Percentiles rank a stretch among this genome's conserved stretches.
Conservation (phyloP, 2,329 filamentous ascomycete genomes). For the Cyanodermella asteris region DNA sequence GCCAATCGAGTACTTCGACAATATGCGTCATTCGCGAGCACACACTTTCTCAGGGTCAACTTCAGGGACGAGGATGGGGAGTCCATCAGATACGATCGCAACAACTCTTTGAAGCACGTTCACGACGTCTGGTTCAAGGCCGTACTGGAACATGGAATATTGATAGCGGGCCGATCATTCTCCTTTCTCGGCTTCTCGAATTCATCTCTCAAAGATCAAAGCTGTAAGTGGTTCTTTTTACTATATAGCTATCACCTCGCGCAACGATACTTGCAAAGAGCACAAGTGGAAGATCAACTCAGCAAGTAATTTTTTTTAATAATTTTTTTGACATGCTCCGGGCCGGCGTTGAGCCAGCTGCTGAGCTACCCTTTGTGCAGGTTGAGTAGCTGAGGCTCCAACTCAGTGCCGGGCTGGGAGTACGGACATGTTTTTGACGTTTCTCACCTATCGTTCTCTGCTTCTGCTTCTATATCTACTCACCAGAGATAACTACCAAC, state of each 20-base stretch:
- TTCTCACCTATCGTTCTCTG: too few species aligned
- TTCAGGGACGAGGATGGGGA: constrained; percentile 56
- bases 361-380: too few species aligned
- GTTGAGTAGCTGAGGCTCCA: too few species aligned
- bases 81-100: constrained; percentile 34
- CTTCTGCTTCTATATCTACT: background rate
- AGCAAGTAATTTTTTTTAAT: too few species aligned
- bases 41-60: constrained; percentile 43
- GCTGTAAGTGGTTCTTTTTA: too few species aligned
- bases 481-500: background rate
- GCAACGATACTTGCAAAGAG: too few species aligned
- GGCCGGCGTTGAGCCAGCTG: too few species aligned
- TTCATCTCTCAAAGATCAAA: constrained; percentile 51
- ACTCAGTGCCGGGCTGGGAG: too few species aligned
- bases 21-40: constrained; percentile 33
- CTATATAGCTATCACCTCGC: too few species aligned
- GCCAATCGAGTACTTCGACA: constrained; percentile 37
- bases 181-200: constrained; percentile 59
- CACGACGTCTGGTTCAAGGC: constrained; percentile 36
- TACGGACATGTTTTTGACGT: too few species aligned
- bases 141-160: constrained; percentile 36
- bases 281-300: too few species aligned
- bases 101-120: constrained; percentile 27
- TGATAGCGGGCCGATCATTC: constrained; percentile 39
- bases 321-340: too few species aligned